Percentiles rank a stretch among this genome's conserved stretches.
These are phyloP conservation scores for Pecoramyces ruminantium DNA, from an alignment of 192 early-diverging fungal species.

Conservation along the genomic window DNA sequence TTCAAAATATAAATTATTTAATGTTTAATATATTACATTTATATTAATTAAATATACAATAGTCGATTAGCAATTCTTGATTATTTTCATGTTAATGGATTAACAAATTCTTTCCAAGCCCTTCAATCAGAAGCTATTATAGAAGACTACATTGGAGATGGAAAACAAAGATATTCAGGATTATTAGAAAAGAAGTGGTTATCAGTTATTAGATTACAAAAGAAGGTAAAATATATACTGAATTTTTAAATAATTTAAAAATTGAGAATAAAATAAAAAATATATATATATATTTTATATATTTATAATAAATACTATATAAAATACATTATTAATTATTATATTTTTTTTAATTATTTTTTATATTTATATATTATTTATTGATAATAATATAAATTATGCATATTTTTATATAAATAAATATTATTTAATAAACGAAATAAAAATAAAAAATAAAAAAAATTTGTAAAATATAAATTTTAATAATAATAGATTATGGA, in stretches of 20 bases:
- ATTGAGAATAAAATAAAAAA: too few species aligned
- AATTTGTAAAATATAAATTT: too few species aligned
- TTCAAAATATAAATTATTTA: too few species aligned
- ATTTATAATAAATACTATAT: too few species aligned
- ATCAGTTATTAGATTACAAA: conserved; percentile 80
- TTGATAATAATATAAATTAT: not conserved
- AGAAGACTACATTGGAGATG: conserved; percentile 50
- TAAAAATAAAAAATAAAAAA: not conserved
- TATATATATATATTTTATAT: too few species aligned
- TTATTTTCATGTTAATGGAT: conserved; percentile 65
- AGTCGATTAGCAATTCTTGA: conserved; percentile 71
- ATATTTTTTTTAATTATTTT: too few species aligned
- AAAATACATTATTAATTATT: too few species aligned
- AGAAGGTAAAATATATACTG: too few species aligned
- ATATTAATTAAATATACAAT: not conserved
- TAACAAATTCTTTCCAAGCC: conserved; percentile 41
- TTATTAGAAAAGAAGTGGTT: conserved; percentile 88
- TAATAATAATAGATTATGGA: conserved; percentile 58
- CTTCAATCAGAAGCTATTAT: conserved; percentile 57
- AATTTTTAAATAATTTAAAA: too few species aligned
- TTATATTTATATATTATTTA: too few species aligned
- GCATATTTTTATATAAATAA: not conserved
- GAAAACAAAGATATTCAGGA: conserved; percentile 60
- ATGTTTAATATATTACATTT: too few species aligned
- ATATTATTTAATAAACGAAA: not conserved